Conservation (phyloP, 202 grass and related monocot species). For the Digitaria exilis region DNA sequence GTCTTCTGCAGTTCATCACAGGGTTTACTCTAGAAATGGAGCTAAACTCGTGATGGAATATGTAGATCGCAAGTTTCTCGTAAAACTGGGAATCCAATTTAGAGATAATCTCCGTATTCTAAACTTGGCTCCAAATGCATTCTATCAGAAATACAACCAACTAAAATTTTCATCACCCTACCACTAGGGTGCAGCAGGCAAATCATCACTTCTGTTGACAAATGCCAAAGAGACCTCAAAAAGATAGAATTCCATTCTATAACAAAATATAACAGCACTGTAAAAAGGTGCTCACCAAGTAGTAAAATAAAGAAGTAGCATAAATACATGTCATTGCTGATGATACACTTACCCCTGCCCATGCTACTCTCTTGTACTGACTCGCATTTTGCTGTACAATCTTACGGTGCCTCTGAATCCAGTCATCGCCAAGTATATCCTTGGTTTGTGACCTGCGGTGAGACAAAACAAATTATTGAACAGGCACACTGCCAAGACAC, state of each 20-base stretch:
- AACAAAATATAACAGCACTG: slow-evolving; percentile 29
- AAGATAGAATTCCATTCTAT: not conserved
- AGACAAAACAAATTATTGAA: slow-evolving; percentile 21
- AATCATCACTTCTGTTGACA: not conserved
- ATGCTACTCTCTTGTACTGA: slow-evolving; percentile 85
- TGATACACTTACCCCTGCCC: slow-evolving; percentile 66
- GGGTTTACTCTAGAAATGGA: slow-evolving; percentile 24
- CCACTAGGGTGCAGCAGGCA: not conserved
- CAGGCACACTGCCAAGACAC: slow-evolving; percentile 5
- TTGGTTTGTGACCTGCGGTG: slow-evolving; percentile 80
- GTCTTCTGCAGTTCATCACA: slow-evolving; percentile 13
- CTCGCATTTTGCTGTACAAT: slow-evolving; percentile 84
- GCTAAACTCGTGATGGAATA: not conserved
- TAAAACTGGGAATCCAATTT: not conserved
- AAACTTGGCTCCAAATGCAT: not conserved
- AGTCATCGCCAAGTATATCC: slow-evolving; percentile 82
- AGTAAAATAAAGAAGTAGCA: slow-evolving; percentile 31
- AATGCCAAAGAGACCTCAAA: slow-evolving; percentile 1
- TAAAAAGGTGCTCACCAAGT: slow-evolving; percentile 1
- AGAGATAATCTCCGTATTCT: slow-evolving; percentile 19
- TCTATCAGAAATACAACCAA: slow-evolving; percentile 10
- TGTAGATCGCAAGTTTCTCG: not conserved
- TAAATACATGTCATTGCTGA: not conserved
- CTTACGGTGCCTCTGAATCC: slow-evolving; percentile 83
- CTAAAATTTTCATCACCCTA: not conserved